phyloP scores from a whole-genome alignment of 176 grass and related monocot species.

The sorghum (Sorghum bicolor) region Sorghum_bicolor_NCBIv3 NC_012870.2:73164501-73165000 shows the following conservation, averaged over 20 bases:
- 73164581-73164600: neutral
- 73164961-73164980: conserved; percentile 22
- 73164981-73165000: conserved; percentile 1
- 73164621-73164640: conserved; percentile 14
- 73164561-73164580: neutral
- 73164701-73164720: conserved; percentile 26
- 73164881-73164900: neutral
- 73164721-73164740: conserved; percentile 19
- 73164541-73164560: too few relatives aligned
- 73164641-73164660: conserved; percentile 6
- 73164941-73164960: neutral
- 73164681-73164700: neutral
- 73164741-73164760: neutral
- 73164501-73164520: too few relatives aligned
- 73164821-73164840: conserved; percentile 27
- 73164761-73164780: conserved; percentile 27
- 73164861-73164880: neutral
- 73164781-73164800: neutral
- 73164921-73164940: neutral
- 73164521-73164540: too few relatives aligned
- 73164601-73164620: conserved; percentile 4
- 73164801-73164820: conserved; percentile 9
- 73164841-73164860: conserved; percentile 32
- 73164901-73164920: neutral
- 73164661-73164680: conserved; percentile 3